phyloP scores from a whole-genome alignment of 2,329 filamentous ascomycete genomes.

The Penicillium sp. region DNA sequence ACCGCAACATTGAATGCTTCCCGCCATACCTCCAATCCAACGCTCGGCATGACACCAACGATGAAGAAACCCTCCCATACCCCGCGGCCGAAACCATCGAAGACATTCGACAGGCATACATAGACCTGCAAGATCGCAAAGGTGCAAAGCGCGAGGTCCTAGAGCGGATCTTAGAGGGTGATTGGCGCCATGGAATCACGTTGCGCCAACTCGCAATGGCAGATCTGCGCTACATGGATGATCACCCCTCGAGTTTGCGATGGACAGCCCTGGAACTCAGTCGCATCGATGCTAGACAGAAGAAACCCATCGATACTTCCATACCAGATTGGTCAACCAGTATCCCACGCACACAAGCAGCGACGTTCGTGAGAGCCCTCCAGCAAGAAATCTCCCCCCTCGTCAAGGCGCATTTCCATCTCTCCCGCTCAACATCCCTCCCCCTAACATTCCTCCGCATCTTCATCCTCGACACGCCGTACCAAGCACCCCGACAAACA shows the following conservation, averaged over 20 bases:
- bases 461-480: constrained; percentile 80
- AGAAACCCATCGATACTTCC: constrained; percentile 24
- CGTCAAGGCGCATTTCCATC: constrained; percentile 82
- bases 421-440: constrained; percentile 69
- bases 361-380: constrained; percentile 78
- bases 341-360: constrained; percentile 76
- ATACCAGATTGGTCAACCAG: constrained; percentile 44
- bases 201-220: constrained; percentile 62
- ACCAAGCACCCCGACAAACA: constrained; percentile 61
- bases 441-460: constrained; percentile 77
- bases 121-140: constrained; percentile 62
- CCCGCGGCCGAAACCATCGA: constrained; percentile 69
- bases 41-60: constrained; percentile 58
- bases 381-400: constrained; percentile 76
- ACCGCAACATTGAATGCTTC: constrained; percentile 65
- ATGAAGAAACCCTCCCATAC: constrained; percentile 70
- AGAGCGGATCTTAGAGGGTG: constrained; percentile 62
- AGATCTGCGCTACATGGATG: constrained; percentile 60
- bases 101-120: constrained; percentile 70
- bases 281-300: constrained; percentile 29
- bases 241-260: constrained; percentile 57
- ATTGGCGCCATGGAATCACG: constrained; percentile 62
- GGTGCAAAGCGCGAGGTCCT: constrained; percentile 61
- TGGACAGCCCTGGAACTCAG: constrained; percentile 61
- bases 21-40: constrained; percentile 63